These are phyloP conservation scores for Talaromyces sp. DNA, from an alignment of 2,329 filamentous ascomycete species.

Conservation along the genomic window DNA sequence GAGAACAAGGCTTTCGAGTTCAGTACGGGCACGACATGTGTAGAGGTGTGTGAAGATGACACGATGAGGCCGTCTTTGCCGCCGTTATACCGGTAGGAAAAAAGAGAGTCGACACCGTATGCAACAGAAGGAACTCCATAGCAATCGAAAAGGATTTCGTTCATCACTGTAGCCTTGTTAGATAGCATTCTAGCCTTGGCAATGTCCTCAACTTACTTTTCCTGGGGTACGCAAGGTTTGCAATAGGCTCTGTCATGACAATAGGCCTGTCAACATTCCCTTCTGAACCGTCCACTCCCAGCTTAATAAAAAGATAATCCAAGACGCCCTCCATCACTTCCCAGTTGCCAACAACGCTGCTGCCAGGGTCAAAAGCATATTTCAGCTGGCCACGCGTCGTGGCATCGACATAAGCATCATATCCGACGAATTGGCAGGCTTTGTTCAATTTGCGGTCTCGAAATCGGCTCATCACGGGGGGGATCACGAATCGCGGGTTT, in stretches of 20 bases:
- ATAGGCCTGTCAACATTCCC: conserved; percentile 78
- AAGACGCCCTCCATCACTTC: conserved; percentile 93
- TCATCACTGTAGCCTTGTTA: conserved; percentile 65
- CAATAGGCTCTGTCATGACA: conserved; percentile 92
- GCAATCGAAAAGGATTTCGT: conserved; percentile 93
- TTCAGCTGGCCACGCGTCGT: conserved; percentile 86
- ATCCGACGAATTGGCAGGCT: conserved; percentile 86
- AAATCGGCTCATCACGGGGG: conserved; percentile 91
- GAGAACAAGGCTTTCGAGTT: conserved; percentile 77
- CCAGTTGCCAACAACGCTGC: conserved; percentile 92
- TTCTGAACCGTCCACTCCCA: conserved; percentile 71
- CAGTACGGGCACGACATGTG: conserved; percentile 89
- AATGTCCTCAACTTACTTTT: conserved; percentile 60
- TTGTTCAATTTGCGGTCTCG: conserved; percentile 89
- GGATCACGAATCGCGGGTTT: conserved; percentile 71
- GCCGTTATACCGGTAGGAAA: conserved; percentile 89
- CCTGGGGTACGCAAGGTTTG: conserved; percentile 81
- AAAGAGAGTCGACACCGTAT: conserved; percentile 93
- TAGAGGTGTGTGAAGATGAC: conserved; percentile 88
- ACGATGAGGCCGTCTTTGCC: conserved; percentile 83
- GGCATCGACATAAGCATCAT: conserved; percentile 90
- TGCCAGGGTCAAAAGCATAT: conserved; percentile 84
- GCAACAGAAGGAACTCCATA: conserved; percentile 85
- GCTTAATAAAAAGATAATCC: conserved; percentile 90
- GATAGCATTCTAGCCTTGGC: neutral